Conservation (phyloP, 139 green algal species). For the Gonium pectorale region DNA sequence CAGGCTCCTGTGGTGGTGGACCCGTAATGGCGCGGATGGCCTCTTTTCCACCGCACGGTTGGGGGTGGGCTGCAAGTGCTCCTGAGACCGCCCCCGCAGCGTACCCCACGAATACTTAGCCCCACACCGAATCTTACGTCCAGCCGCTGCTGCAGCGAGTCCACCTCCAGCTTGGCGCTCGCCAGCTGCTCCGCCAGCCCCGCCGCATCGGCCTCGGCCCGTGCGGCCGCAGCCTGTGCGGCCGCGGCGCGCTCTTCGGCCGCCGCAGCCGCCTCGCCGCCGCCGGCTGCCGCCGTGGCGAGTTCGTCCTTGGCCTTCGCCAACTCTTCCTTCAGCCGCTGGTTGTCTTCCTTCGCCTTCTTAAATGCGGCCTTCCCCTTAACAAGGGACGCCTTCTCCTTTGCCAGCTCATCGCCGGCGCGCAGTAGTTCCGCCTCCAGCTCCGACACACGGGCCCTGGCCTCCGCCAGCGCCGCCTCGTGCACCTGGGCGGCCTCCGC, state of each 20-base stretch:
- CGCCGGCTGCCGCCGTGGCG: background rate
- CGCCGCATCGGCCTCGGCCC: background rate
- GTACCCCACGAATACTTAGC: too few relatives aligned
- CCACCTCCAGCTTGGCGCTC: background rate
- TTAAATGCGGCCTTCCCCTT: constrained; percentile 24
- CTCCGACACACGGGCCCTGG: background rate
- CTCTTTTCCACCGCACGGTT: too few relatives aligned
- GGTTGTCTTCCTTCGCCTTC: constrained; percentile 31
- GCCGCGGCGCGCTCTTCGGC: constrained; percentile 1
- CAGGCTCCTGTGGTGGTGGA: too few relatives aligned
- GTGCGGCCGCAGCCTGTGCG: background rate
- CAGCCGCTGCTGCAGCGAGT: background rate
- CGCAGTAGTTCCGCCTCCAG: background rate
- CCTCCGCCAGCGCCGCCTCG: constrained; percentile 17
- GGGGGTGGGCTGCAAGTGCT: too few relatives aligned
- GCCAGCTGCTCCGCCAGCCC: background rate
- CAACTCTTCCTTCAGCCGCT: constrained; percentile 16
- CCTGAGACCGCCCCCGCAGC: too few relatives aligned
- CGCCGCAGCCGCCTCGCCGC: background rate
- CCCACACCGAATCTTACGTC: background rate
- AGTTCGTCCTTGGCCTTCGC: constrained; percentile 5
- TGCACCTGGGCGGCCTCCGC: background rate
- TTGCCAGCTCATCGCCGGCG: background rate
- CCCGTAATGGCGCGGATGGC: too few relatives aligned
- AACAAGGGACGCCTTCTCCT: constrained; percentile 12